Percentiles rank a stretch among this genome's conserved stretches.
Conservation (phyloP, 2,329 filamentous ascomycete genomes). For the Cladosporium phlei region DNA sequence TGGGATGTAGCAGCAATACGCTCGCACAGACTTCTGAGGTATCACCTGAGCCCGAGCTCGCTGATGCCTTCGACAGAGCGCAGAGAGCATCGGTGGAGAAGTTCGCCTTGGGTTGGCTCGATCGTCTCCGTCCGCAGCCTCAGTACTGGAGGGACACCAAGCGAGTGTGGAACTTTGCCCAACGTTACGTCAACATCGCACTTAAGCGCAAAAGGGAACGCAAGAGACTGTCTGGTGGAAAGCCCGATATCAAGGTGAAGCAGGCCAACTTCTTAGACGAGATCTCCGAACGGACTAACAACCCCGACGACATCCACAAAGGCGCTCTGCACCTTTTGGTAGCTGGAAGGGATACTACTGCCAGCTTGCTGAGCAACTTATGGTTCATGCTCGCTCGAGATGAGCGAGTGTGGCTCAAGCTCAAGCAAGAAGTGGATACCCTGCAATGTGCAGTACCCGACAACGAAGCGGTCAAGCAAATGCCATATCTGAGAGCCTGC, state of each 20-base stretch:
- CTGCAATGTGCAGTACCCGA: constrained; percentile 38
- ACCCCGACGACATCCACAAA: constrained; percentile 25
- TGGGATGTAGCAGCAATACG: constrained; percentile 33
- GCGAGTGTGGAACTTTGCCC: constrained; percentile 41
- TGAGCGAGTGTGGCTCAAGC: constrained; percentile 20
- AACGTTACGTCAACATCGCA: constrained; percentile 43
- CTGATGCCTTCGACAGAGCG: constrained; percentile 40
- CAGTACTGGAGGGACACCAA: constrained; percentile 35
- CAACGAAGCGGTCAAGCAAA: constrained; percentile 19
- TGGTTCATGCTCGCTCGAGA: constrained; percentile 29
- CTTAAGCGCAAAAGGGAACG: constrained; percentile 24
- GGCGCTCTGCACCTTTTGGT: constrained; percentile 46
- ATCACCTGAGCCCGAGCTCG: constrained; percentile 35
- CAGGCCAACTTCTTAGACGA: constrained; percentile 6
- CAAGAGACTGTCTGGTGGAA: neutral
- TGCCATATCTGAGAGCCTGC: constrained; percentile 46
- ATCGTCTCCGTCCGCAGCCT: constrained; percentile 34
- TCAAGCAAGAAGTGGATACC: constrained; percentile 21
- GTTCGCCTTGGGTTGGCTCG: constrained; percentile 32
- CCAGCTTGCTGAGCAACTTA: constrained; percentile 41
- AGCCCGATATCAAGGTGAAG: neutral
- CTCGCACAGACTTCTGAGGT: constrained; percentile 18
- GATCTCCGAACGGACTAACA: constrained; percentile 3
- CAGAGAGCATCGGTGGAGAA: constrained; percentile 36
- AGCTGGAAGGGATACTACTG: constrained; percentile 50